A percentile compares a stretch with the other conserved stretches of the same genome.
These are phyloP conservation scores for Mycogone perniciosa DNA, from an alignment of 2,329 filamentous ascomycete genomes.

Conservation along the genomic window DNA sequence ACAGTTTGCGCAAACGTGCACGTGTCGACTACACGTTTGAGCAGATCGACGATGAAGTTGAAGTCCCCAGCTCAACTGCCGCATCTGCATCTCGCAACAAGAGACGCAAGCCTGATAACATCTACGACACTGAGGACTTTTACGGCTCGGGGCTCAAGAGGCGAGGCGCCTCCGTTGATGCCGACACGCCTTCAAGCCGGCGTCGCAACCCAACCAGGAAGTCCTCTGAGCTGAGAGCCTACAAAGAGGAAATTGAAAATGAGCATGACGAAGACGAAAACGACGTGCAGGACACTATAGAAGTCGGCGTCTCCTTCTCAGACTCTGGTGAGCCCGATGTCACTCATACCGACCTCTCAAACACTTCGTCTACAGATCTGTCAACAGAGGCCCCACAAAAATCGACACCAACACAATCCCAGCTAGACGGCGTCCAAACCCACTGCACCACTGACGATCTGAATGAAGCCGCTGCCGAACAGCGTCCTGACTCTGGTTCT, in stretches of 20 bases:
- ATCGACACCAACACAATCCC: constrained; percentile 11
- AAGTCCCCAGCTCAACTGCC: constrained; percentile 29
- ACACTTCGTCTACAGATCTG: constrained; percentile 24
- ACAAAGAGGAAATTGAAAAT: constrained; percentile 22
- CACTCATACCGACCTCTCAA: constrained; percentile 20
- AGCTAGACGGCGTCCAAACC: neutral
- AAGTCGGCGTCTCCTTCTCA: constrained; percentile 42
- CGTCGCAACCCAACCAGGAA: constrained; percentile 38
- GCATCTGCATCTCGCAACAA: constrained; percentile 28
- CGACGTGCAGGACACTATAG: constrained; percentile 52
- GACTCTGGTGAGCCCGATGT: constrained; percentile 28
- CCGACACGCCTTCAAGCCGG: constrained; percentile 29
- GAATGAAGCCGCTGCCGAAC: neutral
- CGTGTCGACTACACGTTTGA: constrained; percentile 53
- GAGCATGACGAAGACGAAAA: constrained; percentile 32
- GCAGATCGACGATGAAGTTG: constrained; percentile 44
- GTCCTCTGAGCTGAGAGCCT: constrained; percentile 27
- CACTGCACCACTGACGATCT: neutral
- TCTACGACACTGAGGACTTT: constrained; percentile 29
- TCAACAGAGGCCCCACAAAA: constrained; percentile 16
- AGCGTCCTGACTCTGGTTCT: neutral
- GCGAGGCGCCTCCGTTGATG: constrained; percentile 31
- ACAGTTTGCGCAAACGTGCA: constrained; percentile 50
- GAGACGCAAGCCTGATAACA: constrained; percentile 32
- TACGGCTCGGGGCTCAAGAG: constrained; percentile 26